Base-by-base conservation (phyloP, 495 filamentous ascomycete genomes). In the Echria macrotheca region DNA sequence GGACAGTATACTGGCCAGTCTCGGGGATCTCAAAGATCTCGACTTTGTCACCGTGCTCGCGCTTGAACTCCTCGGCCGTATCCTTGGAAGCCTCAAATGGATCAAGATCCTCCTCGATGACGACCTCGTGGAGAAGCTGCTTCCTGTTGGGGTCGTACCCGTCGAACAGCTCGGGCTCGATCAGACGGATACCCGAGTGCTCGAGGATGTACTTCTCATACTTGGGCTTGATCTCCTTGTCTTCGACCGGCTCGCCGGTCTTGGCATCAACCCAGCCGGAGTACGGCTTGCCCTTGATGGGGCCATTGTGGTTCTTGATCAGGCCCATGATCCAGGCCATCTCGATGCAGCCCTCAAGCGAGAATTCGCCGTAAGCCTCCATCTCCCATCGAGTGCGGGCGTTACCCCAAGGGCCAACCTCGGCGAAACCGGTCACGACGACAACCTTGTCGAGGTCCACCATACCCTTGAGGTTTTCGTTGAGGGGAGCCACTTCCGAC, bases 261-360 rank as follows among this genome's bases (percentile, higher is more conserved):
- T 96, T 96, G 51, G 79, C 78, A 60, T 99, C 93, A 46, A 97
- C 90, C 93, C 93, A 99, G 47, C 93, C 93, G 40, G 93, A 87
- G 69, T 99, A 97, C 33, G 84, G 82, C 73, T 95, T 85, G 63
- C 94, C 93, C 71, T 97, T 97, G 64, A 99, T 83, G 6, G 89
- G 87, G n/a, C 93, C 94, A 55, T 97, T 96, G 72, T 95, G 88
- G 65, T 99, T 94, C 72, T 87, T 95, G 69, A 99, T 97, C 49
- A 97, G 83, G 48, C 94, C 94, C 93, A 97, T 99, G 63, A 99
- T 87, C 93, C 93, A 99, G 24, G 93, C 89, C 93, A 99, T 97
- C 69, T 99, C 93, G 49, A 99, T 85, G 61, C 93, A 97, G 14
- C 93, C 93, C 68, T 97, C 93, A 14, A 97, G 82, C 14, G 94